phyloP scores from a whole-genome alignment of 2,329 filamentous ascomycete species.

The Pseudofabraea citricarpa region DNA sequence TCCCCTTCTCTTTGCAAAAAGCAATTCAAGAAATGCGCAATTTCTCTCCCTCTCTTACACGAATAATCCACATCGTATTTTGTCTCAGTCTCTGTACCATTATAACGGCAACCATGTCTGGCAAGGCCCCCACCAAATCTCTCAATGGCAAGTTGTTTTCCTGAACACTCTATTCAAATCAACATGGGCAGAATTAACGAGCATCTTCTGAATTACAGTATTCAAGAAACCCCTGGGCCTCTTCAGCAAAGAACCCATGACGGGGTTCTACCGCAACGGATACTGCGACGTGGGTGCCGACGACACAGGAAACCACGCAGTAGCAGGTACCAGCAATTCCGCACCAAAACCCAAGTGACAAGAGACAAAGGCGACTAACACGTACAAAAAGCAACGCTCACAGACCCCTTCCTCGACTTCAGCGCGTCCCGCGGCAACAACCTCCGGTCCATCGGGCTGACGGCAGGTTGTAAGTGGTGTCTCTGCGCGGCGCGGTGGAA shows the following conservation, averaged over 20 bases:
- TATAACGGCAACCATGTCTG: not conserved
- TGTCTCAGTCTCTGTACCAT: too few species aligned
- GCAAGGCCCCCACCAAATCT: not conserved
- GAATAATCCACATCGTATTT: too few species aligned
- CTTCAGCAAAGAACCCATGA: constrained; percentile 53
- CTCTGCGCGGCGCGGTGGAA: constrained; percentile 55
- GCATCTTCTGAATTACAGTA: constrained; percentile 31
- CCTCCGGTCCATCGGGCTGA: constrained; percentile 48
- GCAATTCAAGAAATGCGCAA: too few species aligned
- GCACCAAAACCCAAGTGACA: not conserved
- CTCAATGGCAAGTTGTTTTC: not conserved
- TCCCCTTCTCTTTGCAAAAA: too few species aligned
- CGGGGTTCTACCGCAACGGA: constrained; percentile 56
- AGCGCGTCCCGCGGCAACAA: constrained; percentile 54
- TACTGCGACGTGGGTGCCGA: constrained; percentile 49
- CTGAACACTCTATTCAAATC: not conserved
- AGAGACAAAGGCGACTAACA: not conserved
- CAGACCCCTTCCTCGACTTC: constrained; percentile 58
- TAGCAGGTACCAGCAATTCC: constrained; percentile 34
- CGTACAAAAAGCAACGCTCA: constrained; percentile 39
- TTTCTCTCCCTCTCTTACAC: too few species aligned
- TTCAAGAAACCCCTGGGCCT: constrained; percentile 53
- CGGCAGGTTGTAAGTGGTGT: constrained; percentile 58
- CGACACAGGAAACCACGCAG: constrained; percentile 55
- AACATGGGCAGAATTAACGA: not conserved